Evolutionary conservation across 2,329 filamentous ascomycete genomes (phyloP), one percentile per base, ranked within the genome.

Genomic region (Balansia obtecta): DNA sequence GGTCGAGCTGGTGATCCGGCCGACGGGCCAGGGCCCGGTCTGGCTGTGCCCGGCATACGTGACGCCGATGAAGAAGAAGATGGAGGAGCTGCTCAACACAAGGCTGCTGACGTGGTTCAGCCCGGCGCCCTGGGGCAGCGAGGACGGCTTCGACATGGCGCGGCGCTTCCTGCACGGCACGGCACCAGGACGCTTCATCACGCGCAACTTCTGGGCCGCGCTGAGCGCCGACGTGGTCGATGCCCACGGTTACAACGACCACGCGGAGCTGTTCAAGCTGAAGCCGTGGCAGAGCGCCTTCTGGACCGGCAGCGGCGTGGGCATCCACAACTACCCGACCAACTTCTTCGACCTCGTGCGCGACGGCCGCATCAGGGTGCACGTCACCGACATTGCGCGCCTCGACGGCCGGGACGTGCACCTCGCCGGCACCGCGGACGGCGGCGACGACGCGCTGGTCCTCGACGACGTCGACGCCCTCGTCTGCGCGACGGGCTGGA

Each of bases 81-180:
- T 85, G 0, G 82, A 86, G 58, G 76, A 79, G 55, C 66, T 86
- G 0, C 48, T 62, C 0, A 58, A 55, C 22, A 58, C 75, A 0
- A 75, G 83, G 0, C 73, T 80, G 53, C 65, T 85, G 54, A 79
- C 75, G 0, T 85, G 79, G 75, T 76, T 86, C 59, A 78, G 72
- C 18, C 82, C 83, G 0, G 85, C 81, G 55, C 72, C 80, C 1
- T 86, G 80, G 78, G 80, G 78, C 1, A 64, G 68, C 2, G 73
- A 70, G 10, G 77, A 77, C 53, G 78, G 76, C 1, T 77, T 67
- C 45, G 67, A 71, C 7, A 63, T 61, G n/a, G 59, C 74, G 0
- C 65, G 75, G 2, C 59, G 61, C 4, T 72, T 77, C 45, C 58
- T 81, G 2, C 76, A 81, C 46, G 65, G 69, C 2, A 80, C 73